phyloP scores from a whole-genome alignment of 345 rosid genomes.

The Arabidopsis suecica region DNA sequence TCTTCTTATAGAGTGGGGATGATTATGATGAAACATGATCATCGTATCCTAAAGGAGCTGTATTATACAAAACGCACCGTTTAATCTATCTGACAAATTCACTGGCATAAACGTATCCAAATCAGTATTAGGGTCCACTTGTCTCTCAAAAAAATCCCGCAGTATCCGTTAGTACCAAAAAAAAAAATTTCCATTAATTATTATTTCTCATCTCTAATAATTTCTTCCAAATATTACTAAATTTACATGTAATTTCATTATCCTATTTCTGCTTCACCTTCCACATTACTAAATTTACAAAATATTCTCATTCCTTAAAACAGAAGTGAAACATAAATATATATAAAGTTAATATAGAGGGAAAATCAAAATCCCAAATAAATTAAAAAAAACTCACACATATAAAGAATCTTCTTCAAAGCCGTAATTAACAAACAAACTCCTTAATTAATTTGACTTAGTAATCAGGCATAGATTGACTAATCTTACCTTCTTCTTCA shows the following conservation, averaged over 20 bases:
- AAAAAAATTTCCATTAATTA: neutral
- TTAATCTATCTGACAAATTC: conserved; percentile 27
- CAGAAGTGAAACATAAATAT: conserved; percentile 19
- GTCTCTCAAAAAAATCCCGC: conserved; percentile 17
- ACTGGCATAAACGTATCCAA: conserved; percentile 32
- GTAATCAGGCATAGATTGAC: conserved; percentile 87
- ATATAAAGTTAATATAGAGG: too few species aligned
- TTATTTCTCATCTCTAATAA: neutral
- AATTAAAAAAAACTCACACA: conserved; percentile 4
- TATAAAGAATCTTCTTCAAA: conserved; percentile 2
- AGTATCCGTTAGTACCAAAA: conserved; percentile 25
- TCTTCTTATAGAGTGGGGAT: conserved; percentile 7
- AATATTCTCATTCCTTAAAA: conserved; percentile 16
- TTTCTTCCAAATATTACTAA: neutral
- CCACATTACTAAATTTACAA: conserved; percentile 4
- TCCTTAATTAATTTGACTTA: neutral
- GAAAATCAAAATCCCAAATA: too few species aligned
- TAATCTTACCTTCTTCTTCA: conserved; percentile 80
- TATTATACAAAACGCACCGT: conserved; percentile 30
- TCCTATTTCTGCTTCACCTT: neutral
- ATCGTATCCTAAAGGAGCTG: conserved; percentile 1
- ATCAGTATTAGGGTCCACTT: conserved; percentile 34
- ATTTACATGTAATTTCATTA: neutral
- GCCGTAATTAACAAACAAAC: conserved; percentile 3
- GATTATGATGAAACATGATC: conserved; percentile 8